Conservation (phyloP, 495 filamentous ascomycete species). For the Trichoderma asperelloides region DNA sequence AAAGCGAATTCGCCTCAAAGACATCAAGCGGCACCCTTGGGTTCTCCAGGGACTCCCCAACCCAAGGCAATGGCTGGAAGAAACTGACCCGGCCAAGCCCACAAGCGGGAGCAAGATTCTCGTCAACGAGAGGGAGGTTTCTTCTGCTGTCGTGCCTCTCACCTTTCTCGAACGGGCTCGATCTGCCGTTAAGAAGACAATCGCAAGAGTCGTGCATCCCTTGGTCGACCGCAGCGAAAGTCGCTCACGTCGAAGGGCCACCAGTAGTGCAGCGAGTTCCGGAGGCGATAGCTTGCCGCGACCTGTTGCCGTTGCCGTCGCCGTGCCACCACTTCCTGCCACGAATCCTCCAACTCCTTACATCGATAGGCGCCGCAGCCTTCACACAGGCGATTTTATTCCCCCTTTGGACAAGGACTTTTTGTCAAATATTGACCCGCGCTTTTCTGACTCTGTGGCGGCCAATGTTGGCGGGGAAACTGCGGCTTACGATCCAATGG, state of each 20-base stretch:
- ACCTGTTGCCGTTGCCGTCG: background rate
- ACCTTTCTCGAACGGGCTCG: slow-evolving; percentile 71
- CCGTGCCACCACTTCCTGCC: slow-evolving; percentile 2
- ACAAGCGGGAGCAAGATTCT: slow-evolving; percentile 85
- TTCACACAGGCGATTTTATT: slow-evolving; percentile 64
- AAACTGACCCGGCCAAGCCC: slow-evolving; percentile 77
- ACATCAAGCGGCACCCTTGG: slow-evolving; percentile 97
- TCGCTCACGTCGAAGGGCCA: slow-evolving; percentile 40
- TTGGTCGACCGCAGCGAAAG: slow-evolving; percentile 47
- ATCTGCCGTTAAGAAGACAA: slow-evolving; percentile 58
- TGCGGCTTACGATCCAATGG: slow-evolving; percentile 5
- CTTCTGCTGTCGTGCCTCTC: slow-evolving; percentile 79
- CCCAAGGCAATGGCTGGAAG: slow-evolving; percentile 74
- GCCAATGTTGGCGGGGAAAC: background rate
- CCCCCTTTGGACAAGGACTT: slow-evolving; percentile 25
- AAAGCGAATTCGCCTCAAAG: slow-evolving; percentile 77
- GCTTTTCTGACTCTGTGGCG: background rate
- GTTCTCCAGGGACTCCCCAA: slow-evolving; percentile 73
- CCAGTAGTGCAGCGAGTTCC: slow-evolving; percentile 52
- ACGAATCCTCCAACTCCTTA: slow-evolving; percentile 27
- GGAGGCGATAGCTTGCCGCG: slow-evolving; percentile 28
- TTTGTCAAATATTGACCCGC: background rate
- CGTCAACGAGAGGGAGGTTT: slow-evolving; percentile 83
- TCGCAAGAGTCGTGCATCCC: slow-evolving; percentile 50
- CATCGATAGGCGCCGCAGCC: slow-evolving; percentile 51